A percentile compares a stretch with the other conserved stretches of the same genome.
Evolutionary conservation across 306 rosid genomes (phyloP).

Genomic region (Medicago arabica): DNA sequence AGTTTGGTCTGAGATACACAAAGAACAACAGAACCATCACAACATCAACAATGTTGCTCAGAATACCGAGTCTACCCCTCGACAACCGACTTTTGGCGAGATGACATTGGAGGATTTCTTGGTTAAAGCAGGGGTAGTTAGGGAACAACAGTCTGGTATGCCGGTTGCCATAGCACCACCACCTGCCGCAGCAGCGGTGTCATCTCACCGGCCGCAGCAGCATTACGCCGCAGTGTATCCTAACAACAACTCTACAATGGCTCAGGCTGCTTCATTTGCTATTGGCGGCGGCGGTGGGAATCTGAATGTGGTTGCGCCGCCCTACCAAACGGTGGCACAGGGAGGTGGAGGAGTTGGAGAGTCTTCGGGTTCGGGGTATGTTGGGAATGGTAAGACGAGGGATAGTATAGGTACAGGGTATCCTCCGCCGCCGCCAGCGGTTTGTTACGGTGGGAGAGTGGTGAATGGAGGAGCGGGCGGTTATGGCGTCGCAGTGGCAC

Average conservation of each 20-base stretch:
- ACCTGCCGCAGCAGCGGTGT: neutral
- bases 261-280: constrained; percentile 44
- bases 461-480: constrained; percentile 59
- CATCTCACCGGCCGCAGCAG: constrained; percentile 47
- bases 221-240: constrained; percentile 47
- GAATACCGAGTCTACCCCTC: constrained; percentile 60
- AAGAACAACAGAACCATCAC: constrained; percentile 39
- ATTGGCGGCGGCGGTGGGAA: constrained; percentile 39
- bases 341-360: constrained; percentile 56
- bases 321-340: constrained; percentile 44
- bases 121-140: constrained; percentile 83
- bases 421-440: constrained; percentile 32
- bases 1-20: constrained; percentile 92
- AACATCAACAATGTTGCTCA: constrained; percentile 27
- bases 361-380: constrained; percentile 50
- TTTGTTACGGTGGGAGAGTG: constrained; percentile 68
- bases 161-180: neutral
- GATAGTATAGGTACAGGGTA: constrained; percentile 48
- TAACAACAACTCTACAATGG: constrained; percentile 42
- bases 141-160: constrained; percentile 49
- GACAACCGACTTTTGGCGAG: constrained; percentile 88
- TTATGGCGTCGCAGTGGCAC: constrained; percentile 44
- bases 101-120: constrained; percentile 96
- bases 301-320: constrained; percentile 37
- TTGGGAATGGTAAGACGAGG: constrained; percentile 52